Percentiles rank a stretch among this genome's conserved stretches.
phyloP scores from a whole-genome alignment of 1,139 yeast genomes.

The Yamadazyma jaroonii region DNA sequence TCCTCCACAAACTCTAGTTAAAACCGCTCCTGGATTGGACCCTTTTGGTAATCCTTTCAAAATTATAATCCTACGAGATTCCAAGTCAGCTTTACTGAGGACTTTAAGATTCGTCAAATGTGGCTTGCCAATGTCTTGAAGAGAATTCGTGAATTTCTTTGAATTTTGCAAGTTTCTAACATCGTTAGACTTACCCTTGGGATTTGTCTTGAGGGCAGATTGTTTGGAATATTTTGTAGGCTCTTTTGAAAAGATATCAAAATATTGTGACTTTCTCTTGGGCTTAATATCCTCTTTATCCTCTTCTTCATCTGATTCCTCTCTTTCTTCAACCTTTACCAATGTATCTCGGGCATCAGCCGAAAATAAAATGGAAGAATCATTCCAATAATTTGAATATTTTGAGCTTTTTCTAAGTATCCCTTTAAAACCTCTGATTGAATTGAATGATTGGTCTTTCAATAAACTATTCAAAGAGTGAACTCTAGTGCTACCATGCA shows the following conservation, averaged over 20 bases:
- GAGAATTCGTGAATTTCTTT: slow-evolving; percentile 1
- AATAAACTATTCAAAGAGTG: slow-evolving; percentile 15
- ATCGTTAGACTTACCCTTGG: not conserved
- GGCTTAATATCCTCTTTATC: not conserved
- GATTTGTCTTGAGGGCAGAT: not conserved
- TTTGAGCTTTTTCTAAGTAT: slow-evolving; percentile 19
- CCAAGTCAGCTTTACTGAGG: slow-evolving; percentile 5
- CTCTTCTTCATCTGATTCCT: not conserved
- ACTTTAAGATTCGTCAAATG: not conserved
- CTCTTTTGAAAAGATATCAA: not conserved
- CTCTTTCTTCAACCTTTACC: no score
- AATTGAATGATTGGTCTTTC: slow-evolving; percentile 12
- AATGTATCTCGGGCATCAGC: not conserved
- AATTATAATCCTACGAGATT: slow-evolving; percentile 16
- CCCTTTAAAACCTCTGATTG: slow-evolving; percentile 13
- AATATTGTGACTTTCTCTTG: not conserved
- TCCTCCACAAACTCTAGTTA: slow-evolving; percentile 70
- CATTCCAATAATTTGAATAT: slow-evolving; percentile 15
- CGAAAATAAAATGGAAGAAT: not conserved
- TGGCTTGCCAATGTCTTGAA: not conserved
- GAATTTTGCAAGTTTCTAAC: not conserved
- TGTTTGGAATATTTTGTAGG: not conserved
- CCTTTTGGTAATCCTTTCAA: slow-evolving; percentile 16
- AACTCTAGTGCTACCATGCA: slow-evolving; percentile 6
- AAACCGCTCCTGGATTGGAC: slow-evolving; percentile 47